Base-by-base conservation (phyloP, 2,329 filamentous ascomycete species). In the Didymosphaeria variabile region DNA sequence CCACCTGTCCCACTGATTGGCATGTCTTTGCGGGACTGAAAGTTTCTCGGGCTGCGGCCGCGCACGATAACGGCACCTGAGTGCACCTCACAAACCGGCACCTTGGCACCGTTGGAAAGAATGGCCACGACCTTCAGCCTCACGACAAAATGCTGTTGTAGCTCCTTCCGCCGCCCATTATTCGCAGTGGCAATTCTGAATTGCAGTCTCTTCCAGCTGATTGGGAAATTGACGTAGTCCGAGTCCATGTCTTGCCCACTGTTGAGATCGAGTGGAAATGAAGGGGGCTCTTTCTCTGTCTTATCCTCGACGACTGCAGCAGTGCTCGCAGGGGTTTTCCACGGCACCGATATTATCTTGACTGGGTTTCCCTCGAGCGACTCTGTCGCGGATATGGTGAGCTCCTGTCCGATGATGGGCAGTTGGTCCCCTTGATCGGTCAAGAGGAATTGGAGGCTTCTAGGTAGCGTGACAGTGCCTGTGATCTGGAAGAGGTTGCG, bases 401-500 rank as follows among this genome's bases (percentile, higher is more conserved):
- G 88, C 77, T 98, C 94, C 77, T 94, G 91, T 65, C 85, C 91
- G 65, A 88, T 87, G 52, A 97, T 92, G 1, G 91, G 90, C 44
- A 97, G 89, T 47, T 91, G 90, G 76, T 97, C 92, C 47, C 93
- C 93, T 57, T 91, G 88, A 61, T 97, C 93, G 19, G 90, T 92
- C 77, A 97, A 85, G 58, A 97, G 88, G 55, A 91, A 95, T 58
- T 94, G 84, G 64, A 93, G 86, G 31, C 88, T 90, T 64, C 92
- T 84, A 1, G 94, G 93, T 15, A 94, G 85, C 44, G 93, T 93
- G 60, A 97, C 87, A 5, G 90, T 93, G 60, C 94, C 94, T 63
- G 93, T 97, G 73, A 97, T 96, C 78, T 97, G 94, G 79, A 98
- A 98, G 52, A 98, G 84, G 75, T 98, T 98, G 51, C 94, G 88